phyloP scores from a whole-genome alignment of 140 eudicot genomes.

The Oenanthe javanica region DNA sequence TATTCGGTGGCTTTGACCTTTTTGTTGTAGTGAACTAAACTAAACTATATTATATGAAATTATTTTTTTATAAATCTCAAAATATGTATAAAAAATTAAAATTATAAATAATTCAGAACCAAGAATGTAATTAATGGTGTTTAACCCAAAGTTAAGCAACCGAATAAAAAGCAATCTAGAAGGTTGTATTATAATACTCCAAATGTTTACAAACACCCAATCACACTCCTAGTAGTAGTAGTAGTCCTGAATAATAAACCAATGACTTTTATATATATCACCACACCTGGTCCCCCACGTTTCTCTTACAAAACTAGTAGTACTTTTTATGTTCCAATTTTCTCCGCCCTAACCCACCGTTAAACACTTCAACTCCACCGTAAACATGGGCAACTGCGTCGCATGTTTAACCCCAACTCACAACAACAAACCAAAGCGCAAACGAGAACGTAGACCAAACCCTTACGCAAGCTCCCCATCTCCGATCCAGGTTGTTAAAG shows the following conservation, averaged over 20 bases:
- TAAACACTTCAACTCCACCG: not conserved
- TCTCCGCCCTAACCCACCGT: constrained; percentile 6
- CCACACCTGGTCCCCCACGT: not conserved
- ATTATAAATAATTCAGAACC: too few species aligned
- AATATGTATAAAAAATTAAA: too few species aligned
- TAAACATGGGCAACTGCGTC: constrained; percentile 32
- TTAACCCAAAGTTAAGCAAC: not conserved
- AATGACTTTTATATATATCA: not conserved
- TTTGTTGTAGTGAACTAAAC: too few species aligned
- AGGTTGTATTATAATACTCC: not conserved
- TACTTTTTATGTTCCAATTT: not conserved
- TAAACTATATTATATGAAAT: too few species aligned
- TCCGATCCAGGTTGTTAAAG: constrained; percentile 30
- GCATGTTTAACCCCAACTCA: constrained; percentile 20
- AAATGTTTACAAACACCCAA: not conserved
- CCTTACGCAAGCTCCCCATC: constrained; percentile 25
- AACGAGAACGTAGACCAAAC: constrained; percentile 20
- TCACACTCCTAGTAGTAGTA: not conserved
- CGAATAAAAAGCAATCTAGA: not conserved
- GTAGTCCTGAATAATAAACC: not conserved
- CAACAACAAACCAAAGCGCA: not conserved
- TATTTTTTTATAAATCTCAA: too few species aligned
- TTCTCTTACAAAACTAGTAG: not conserved
- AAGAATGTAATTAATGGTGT: too few species aligned
- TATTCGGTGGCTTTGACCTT: too few species aligned